phyloP scores from a whole-genome alignment of 768 basidiomycete species.

The Boletus huronensis region DNA sequence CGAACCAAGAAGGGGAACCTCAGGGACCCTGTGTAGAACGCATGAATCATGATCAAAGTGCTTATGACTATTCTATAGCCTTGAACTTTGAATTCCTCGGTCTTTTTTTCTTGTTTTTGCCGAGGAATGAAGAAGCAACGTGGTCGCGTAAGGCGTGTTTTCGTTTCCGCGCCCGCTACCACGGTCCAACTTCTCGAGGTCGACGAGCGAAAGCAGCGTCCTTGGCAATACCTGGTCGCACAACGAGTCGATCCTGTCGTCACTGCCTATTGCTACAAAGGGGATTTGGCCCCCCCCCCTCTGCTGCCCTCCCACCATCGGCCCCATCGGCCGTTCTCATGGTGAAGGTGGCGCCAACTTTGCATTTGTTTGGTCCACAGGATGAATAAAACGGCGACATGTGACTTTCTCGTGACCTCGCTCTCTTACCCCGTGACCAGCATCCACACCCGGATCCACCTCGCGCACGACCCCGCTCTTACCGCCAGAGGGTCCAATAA shows the following conservation, averaged over 20 bases:
- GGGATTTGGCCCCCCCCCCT: no score
- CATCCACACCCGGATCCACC: conserved; percentile 17
- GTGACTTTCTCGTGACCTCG: conserved; percentile 43
- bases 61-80: no score
- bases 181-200: no score
- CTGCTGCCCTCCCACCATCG: no score
- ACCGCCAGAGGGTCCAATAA: conserved; percentile 1
- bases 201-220: no score
- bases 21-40: no score
- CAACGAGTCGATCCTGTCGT: background rate
- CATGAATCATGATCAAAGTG: background rate
- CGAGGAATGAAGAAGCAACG: background rate
- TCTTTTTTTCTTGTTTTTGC: background rate
- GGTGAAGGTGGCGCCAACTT: conserved; percentile 25
- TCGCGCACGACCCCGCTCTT: conserved; percentile 5
- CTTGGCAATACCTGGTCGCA: no score
- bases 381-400: conserved; percentile 36
- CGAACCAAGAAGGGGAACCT: no score
- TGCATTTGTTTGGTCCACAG: conserved; percentile 30
- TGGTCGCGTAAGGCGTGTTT: no score
- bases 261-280: background rate
- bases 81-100: background rate
- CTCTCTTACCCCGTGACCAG: conserved; percentile 42
- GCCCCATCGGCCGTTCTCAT: no score
- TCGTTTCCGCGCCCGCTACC: no score